phyloP scores from a whole-genome alignment of 768 basidiomycete species.

The Tylopilus plumbeoviolaceoides region DNA sequence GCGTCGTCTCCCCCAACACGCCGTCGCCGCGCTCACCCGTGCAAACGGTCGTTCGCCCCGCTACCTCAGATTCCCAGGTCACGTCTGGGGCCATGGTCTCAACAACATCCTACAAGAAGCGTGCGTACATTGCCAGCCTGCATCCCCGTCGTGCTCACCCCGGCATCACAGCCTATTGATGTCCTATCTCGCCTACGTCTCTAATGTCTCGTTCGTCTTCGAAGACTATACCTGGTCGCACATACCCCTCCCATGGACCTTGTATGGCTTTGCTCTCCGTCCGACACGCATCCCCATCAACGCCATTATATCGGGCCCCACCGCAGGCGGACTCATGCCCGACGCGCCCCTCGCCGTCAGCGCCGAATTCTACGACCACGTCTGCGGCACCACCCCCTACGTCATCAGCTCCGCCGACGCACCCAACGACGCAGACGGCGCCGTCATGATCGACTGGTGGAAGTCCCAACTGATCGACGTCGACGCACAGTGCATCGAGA shows the following conservation, averaged over 20 bases:
- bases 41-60: constrained; percentile 9
- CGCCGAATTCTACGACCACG: constrained; percentile 44
- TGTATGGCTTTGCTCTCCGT: constrained; percentile 52
- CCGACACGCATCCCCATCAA: constrained; percentile 53
- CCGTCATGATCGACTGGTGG: constrained; percentile 50
- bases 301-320: constrained; percentile 54
- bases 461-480: constrained; percentile 33
- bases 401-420: constrained; percentile 34
- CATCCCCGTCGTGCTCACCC: background rate
- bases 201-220: constrained; percentile 56
- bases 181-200: constrained; percentile 47
- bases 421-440: constrained; percentile 38
- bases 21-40: constrained; percentile 16
- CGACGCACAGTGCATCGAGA: constrained; percentile 40
- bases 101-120: constrained; percentile 62
- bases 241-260: constrained; percentile 46
- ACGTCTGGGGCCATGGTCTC: constrained; percentile 58
- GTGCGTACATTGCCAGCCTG: constrained; percentile 32
- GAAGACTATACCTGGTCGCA: constrained; percentile 63
- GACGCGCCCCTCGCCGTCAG: constrained; percentile 38
- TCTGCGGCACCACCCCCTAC: constrained; percentile 41
- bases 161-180: constrained; percentile 38
- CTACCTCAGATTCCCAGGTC: constrained; percentile 50
- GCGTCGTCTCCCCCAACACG: constrained; percentile 37
- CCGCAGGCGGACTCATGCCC: constrained; percentile 44